A percentile compares a stretch with the other conserved stretches of the same genome.
phyloP scores from a whole-genome alignment of 176 grass and related monocot species.

The Canna indica region DNA sequence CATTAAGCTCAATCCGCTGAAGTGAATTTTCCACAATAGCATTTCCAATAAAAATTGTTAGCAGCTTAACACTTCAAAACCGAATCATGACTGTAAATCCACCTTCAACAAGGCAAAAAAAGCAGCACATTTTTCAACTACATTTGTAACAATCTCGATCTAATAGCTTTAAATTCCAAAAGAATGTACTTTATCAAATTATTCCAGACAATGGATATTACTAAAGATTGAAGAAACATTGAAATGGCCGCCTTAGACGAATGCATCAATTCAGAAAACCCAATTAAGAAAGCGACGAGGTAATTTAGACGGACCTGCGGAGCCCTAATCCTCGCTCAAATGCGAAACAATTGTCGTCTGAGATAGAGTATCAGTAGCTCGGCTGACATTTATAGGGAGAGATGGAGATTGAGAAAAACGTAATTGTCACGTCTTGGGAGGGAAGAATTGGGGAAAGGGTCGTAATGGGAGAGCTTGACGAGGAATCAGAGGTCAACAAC shows the following conservation, averaged over 20 bases:
- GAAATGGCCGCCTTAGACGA: background rate
- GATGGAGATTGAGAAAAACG: background rate
- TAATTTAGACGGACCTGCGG: background rate
- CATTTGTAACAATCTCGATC: background rate
- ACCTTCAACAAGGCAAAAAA: background rate
- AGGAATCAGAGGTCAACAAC: constrained; percentile 5
- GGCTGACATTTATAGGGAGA: background rate
- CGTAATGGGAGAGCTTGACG: constrained; percentile 19
- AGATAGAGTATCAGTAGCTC: background rate
- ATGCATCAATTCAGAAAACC: background rate
- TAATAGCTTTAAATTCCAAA: background rate
- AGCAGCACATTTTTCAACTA: background rate
- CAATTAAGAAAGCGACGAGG: background rate
- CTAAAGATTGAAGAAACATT: background rate
- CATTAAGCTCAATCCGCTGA: background rate
- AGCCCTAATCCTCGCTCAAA: background rate
- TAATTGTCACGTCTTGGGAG: background rate
- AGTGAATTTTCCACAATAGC: background rate
- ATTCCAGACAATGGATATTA: too few species aligned
- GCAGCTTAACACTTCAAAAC: background rate
- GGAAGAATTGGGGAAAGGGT: constrained; percentile 4
- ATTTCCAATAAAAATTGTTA: background rate
- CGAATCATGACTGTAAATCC: background rate
- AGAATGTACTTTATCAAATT: background rate
- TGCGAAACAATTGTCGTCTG: background rate